phyloP scores from a whole-genome alignment of 1,284 basidiomycete species.

The Malassezia dermatis region DNA sequence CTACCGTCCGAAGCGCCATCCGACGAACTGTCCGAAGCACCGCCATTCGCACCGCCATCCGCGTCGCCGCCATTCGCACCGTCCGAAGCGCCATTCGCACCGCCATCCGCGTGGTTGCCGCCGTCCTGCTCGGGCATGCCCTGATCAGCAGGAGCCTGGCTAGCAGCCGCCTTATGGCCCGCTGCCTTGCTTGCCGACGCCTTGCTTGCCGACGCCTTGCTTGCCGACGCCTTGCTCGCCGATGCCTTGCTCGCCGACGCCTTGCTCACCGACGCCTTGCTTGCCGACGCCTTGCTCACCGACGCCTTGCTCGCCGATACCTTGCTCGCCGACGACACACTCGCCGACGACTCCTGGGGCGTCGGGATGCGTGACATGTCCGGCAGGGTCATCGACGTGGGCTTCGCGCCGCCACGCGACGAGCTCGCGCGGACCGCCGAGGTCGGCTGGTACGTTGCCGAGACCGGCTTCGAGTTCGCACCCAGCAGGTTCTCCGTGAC shows the following conservation, averaged over 20 bases:
- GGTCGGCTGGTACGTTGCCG: not conserved
- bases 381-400: not conserved
- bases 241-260: constrained; percentile 2
- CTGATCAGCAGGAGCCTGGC: not conserved
- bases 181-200: not conserved
- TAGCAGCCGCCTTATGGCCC: not conserved
- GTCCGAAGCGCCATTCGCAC: too few species aligned
- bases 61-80: too few species aligned
- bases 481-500: not conserved
- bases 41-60: not conserved
- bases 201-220: not conserved
- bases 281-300: not conserved
- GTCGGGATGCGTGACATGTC: constrained; percentile 6
- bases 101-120: not conserved
- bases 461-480: not conserved
- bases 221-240: not conserved
- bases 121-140: not conserved
- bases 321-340: not conserved
- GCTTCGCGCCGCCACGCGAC: not conserved
- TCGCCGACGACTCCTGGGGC: not conserved
- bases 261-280: not conserved
- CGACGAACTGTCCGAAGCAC: too few species aligned
- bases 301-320: not conserved
- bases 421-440: not conserved
- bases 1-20: too few species aligned